Evolutionary conservation across 2,329 filamentous ascomycete genomes (phyloP), one percentile per base, ranked within the genome.

Genomic region (Aspergillus sp.): DNA sequence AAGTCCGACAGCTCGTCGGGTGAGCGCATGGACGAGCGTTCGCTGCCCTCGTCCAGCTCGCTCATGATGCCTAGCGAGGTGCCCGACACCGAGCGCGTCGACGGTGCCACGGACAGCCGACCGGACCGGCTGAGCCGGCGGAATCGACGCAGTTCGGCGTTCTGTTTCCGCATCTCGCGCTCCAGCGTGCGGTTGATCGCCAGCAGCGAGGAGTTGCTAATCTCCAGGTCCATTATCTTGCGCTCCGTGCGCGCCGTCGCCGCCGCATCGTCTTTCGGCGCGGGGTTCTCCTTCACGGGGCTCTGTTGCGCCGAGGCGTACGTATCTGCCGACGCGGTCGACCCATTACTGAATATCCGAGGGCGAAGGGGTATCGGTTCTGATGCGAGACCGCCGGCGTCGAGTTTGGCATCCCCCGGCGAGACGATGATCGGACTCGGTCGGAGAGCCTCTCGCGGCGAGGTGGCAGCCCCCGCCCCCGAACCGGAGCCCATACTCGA

Each of bases 151-250:
- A 99, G 75, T 72, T 99, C 95, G 1, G 90, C 86, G 42, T 90
- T 94, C 70, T 98, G 94, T 72, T 96, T 96, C 26, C 92, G 87
- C 68, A 99, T 84, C 72, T 98, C 92, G 24, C 92, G 86, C 77
- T 99, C 95, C 0, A 99, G 80, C 0, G 92, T 95, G 55, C 93
- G 85, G 72, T 99, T 99, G 77, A 99, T 98, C 46, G 95, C 95
- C 58, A 96, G 85, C 3, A 99, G 83, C 1, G 93, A 97, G 1
- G 92, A 95, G 71, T 99, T 99, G 57, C 90, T 96, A 64, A 99
- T 99, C 73, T 99, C 92, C 6, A 99, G 81, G 73, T 99, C 95
- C 66, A 98, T 85, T 1, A 99, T 93, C 78, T 98, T 99, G 62
- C 95, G 87, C 75, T 98, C 95, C 39, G 92, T 86, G 31, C 95